Evolutionary conservation across 2,329 filamentous ascomycete genomes (phyloP).

Genomic region (Paramyrothecium sp.): DNA sequence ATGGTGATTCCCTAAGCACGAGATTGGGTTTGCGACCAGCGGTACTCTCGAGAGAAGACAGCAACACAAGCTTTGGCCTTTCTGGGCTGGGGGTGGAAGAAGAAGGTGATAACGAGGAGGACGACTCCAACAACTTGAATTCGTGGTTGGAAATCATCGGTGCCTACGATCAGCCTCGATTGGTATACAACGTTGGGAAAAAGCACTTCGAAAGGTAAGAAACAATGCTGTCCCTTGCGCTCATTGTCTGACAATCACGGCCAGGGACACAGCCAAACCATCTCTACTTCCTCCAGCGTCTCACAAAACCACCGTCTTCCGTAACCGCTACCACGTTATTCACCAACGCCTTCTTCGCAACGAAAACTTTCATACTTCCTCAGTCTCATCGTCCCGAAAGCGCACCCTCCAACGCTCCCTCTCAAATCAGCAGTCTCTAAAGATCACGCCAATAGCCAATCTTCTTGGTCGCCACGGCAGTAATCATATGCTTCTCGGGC

Average conservation of each 20-base stretch:
- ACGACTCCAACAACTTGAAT: constrained; percentile 65
- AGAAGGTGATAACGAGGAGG: constrained; percentile 58
- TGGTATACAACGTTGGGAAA: constrained; percentile 74
- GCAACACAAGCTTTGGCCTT: constrained; percentile 64
- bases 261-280: constrained; percentile 60
- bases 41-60: constrained; percentile 54
- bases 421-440: constrained; percentile 70
- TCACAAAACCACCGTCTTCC: constrained; percentile 82
- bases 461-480: constrained; percentile 76
- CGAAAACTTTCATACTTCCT: constrained; percentile 84
- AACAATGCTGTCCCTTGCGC: not conserved
- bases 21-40: constrained; percentile 51
- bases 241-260: constrained; percentile 14
- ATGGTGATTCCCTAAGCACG: constrained; percentile 52
- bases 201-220: constrained; percentile 83
- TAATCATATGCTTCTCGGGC: constrained; percentile 81
- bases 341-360: constrained; percentile 91
- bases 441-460: constrained; percentile 81
- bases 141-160: constrained; percentile 82
- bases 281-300: constrained; percentile 73
- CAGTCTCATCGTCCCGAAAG: constrained; percentile 61
- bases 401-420: constrained; percentile 57
- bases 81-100: constrained; percentile 51
- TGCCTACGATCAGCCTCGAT: constrained; percentile 81
- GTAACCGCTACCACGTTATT: constrained; percentile 87